A percentile compares a stretch with the other conserved stretches of the same genome.
These are phyloP conservation scores for Liriodendron chinense DNA, from an alignment of 164 flowering plant species.

Conservation along the genomic window DNA sequence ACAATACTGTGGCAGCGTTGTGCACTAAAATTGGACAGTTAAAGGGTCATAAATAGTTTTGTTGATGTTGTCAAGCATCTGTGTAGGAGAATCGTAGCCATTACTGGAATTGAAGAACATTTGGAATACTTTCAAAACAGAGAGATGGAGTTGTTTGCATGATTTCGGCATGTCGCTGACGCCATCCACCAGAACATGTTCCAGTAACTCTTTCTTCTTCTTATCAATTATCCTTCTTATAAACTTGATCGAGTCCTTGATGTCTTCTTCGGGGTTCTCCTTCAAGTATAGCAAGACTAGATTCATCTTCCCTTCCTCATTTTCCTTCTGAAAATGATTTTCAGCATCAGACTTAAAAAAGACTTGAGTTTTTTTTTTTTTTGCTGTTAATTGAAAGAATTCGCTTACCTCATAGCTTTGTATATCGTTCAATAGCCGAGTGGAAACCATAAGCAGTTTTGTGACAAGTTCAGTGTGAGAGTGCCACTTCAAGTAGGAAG, in stretches of 20 bases:
- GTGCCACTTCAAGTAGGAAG: background rate
- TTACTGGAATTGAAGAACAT: conserved; percentile 47
- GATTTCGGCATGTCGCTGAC: conserved; percentile 1
- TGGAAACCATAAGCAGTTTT: conserved; percentile 27
- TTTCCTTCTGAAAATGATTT: conserved; percentile 36
- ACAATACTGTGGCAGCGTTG: background rate
- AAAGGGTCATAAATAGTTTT: conserved; percentile 36
- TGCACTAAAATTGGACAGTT: background rate
- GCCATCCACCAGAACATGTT: conserved; percentile 33
- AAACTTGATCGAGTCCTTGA: conserved; percentile 29
- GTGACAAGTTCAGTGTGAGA: conserved; percentile 18
- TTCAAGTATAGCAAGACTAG: conserved; percentile 27
- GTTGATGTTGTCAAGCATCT: conserved; percentile 30
- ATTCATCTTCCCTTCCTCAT: conserved; percentile 35
- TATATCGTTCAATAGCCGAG: conserved; percentile 36
- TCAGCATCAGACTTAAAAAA: background rate
- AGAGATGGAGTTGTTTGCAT: conserved; percentile 28
- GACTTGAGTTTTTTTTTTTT: background rate
- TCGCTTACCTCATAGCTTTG: conserved; percentile 4
- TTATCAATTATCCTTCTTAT: conserved; percentile 22
- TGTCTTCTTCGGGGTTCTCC: conserved; percentile 28
- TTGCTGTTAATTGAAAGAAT: background rate
- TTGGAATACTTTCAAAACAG: conserved; percentile 32
- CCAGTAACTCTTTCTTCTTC: conserved; percentile 29
- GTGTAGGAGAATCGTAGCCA: conserved; percentile 28